Base-by-base conservation (phyloP, 306 rosid genomes). In the Lotus japonicus region DNA sequence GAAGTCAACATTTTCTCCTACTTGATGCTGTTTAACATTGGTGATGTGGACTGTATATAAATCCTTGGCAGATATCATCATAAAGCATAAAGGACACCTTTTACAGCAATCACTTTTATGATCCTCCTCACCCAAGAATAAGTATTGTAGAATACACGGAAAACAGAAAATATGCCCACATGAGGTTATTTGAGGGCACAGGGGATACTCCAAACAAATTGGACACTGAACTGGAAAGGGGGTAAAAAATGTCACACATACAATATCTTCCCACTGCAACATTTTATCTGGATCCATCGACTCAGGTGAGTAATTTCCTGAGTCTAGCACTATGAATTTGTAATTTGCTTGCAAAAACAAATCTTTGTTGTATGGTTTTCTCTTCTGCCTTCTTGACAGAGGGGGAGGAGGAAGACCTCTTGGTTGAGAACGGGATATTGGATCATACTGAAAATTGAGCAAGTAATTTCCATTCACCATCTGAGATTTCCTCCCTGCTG, bases 91-190 rank as follows among this genome's bases (percentile, higher is more conserved):
- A 13, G 98, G 98, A 70, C 98, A 90, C 74, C 89, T 83, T 80
- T 94, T 88, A 95, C 98, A 94, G 83, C 86, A 79, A 71, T 94
- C 96, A 64, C 96, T 96, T 70, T 86, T 94, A 58, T 80, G 77
- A 83, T 94, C 98, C 79, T 94, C 98, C 74, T 85, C 79, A 31
- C 98, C 98, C 95, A 90, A 77, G 35, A 86, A 59, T 74, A 94
- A 75, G 81, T 94, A 89, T 51, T 84, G 92, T 19, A 94, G 80
- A 72, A 94, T 86, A 71, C 98, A 94, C 4, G 97, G 96, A 82
- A 90, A 94, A 82, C 98, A 94, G 73, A 90, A 94, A 17, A 94
- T 85, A 74, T 94, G 98, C 33, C 98, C 98, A 38, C 98, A 94
- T 5, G 98, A 86, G 72, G 98, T 90, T 77, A 94, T 90, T 78